A percentile compares a stretch with the other conserved stretches of the same genome.
These are phyloP conservation scores for Blakeslea trispora DNA, from an alignment of 371 early-diverging fungal species.

Conservation along the genomic window DNA sequence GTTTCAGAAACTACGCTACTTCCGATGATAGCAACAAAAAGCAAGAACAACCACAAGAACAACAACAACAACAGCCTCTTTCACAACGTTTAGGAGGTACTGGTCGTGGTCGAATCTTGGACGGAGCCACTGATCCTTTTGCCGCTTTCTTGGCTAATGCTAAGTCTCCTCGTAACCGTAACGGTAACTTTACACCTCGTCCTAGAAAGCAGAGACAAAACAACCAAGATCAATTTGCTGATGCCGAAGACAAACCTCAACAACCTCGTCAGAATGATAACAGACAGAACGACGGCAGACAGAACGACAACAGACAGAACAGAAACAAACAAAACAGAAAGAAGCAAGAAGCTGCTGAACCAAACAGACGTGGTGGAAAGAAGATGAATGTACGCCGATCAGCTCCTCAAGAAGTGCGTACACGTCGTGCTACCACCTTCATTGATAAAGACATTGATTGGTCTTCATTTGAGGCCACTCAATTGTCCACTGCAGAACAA, in stretches of 20 bases:
- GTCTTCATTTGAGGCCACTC: slow-evolving; percentile 27
- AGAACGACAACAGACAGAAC: slow-evolving; percentile 15
- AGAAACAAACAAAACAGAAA: slow-evolving; percentile 1
- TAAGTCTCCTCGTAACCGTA: slow-evolving; percentile 17
- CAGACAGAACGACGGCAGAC: slow-evolving; percentile 15
- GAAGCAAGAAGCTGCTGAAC: slow-evolving; percentile 3
- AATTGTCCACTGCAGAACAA: not conserved
- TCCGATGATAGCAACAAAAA: slow-evolving; percentile 2
- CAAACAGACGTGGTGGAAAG: not conserved
- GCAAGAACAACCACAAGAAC: too few relatives aligned
- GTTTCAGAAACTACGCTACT: slow-evolving; percentile 5
- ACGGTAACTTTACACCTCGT: slow-evolving; percentile 18
- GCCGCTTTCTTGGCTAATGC: slow-evolving; percentile 35
- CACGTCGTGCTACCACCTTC: slow-evolving; percentile 41
- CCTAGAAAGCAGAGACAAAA: slow-evolving; percentile 8
- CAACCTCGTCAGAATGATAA: slow-evolving; percentile 16
- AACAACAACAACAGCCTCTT: slow-evolving; percentile 9
- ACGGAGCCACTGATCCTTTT: slow-evolving; percentile 34
- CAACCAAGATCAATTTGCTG: slow-evolving; percentile 29
- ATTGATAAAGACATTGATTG: slow-evolving; percentile 52
- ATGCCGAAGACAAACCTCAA: slow-evolving; percentile 14
- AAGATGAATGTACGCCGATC: slow-evolving; percentile 5
- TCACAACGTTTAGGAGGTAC: slow-evolving; percentile 43
- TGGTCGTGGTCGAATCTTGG: slow-evolving; percentile 42
- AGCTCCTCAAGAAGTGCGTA: slow-evolving; percentile 25